These are phyloP conservation scores for Gaultheria prostrata DNA, from an alignment of 148 eudicot species.

Conservation along the genomic window DNA sequence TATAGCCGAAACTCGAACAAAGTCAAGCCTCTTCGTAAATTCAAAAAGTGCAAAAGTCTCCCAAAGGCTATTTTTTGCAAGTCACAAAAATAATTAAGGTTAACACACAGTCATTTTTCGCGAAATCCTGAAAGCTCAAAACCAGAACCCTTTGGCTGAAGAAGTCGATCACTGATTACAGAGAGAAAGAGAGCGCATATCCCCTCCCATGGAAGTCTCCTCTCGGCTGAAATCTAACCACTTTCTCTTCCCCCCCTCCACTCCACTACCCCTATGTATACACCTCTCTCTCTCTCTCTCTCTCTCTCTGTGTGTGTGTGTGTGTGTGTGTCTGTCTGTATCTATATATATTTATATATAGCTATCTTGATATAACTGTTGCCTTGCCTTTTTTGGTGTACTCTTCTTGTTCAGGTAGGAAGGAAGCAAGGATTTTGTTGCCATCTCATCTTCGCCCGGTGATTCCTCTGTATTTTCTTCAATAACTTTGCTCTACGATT, in stretches of 20 bases:
- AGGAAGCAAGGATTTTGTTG: conserved; percentile 8
- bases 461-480: not conserved
- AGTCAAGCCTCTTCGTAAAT: too few species aligned
- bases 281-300: conserved; percentile 11
- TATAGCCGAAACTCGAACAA: too few species aligned
- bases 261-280: conserved; percentile 13
- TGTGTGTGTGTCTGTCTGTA: too few species aligned
- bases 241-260: conserved; percentile 1
- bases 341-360: too few species aligned
- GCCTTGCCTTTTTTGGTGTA: not conserved
- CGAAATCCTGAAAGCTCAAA: not conserved
- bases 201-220: conserved; percentile 16
- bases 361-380: not conserved
- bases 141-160: not conserved
- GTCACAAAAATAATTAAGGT: too few species aligned
- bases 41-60: too few species aligned
- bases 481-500: not conserved
- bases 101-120: too few species aligned
- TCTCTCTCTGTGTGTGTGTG: not conserved
- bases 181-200: not conserved
- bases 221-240: not conserved
- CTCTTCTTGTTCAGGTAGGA: conserved; percentile 13
- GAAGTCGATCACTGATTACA: not conserved
- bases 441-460: conserved; percentile 17
- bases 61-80: too few species aligned